Evolutionary conservation across 2,329 filamentous ascomycete genomes (phyloP), one percentile per base, ranked within the genome.

Genomic region (Paracoccidioides brasiliensis): DNA sequence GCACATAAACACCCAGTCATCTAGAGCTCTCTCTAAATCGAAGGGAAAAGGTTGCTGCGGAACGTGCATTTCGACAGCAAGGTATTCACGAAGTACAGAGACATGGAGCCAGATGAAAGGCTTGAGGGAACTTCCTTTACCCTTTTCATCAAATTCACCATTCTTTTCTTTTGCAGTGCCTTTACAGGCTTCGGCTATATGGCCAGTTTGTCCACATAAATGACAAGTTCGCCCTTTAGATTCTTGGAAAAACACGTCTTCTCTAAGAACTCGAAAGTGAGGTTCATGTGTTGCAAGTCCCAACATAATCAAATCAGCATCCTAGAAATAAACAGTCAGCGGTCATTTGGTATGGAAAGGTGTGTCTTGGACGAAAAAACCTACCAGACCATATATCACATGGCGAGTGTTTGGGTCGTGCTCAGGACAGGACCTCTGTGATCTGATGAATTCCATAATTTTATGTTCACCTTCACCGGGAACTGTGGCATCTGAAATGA

Each of bases 61-160:
- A 38, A 96, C 84, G 64, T 86, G 80, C 64, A 98, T 82, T 72
- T 98, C 93, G 53, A 88, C 85, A 56, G 86, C 90, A 55, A 98
- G 79, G 68, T 98, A 98, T 72, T 98, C 93, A 65, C 93, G 82
- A 55, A 98, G 75, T 53, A 96, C 79, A 32, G 88, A 85, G 55
- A 98, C 91, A 70, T 97, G 90, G 35, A 98, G 83, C 93, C 93
- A 98, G 63, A 98, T 96, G 68, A 96, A 97, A 2, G 94, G 94
- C 72, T 98, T 97, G 58, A 88, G 75, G 22, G 82, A 74, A 53
- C 78, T 73, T 42, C 78, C 79, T 60, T 83, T 82, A 60, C 88
- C 81, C 69, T 95, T 94, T 67, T 93, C 88, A 63, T 89, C 88
- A 62, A 84, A 85, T 63, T 93, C 85, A 64, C 83, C 87, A 54